These are phyloP conservation scores for Plasmodium adleri DNA, from an alignment of 169 alveolate genomes.

Conservation along the genomic window DNA sequence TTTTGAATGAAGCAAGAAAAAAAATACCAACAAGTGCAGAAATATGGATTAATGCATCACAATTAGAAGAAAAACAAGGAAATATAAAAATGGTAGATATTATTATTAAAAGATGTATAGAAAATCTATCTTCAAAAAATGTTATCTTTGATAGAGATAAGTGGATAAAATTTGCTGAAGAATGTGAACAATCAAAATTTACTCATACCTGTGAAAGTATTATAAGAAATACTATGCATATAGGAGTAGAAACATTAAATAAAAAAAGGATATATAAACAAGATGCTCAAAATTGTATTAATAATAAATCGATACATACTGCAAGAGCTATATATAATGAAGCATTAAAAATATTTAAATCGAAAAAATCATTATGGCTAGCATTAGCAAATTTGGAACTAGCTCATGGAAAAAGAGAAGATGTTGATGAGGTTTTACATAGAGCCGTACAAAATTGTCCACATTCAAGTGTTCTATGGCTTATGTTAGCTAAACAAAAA, in stretches of 20 bases:
- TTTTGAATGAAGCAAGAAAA: conserved; percentile 97
- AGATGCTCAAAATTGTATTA: conserved; percentile 90
- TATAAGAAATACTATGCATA: conserved; percentile 85
- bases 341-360: conserved; percentile 89
- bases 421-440: conserved; percentile 88
- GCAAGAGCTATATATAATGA: conserved; percentile 91
- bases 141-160: conserved; percentile 88
- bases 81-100: conserved; percentile 87
- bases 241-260: conserved; percentile 84
- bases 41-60: conserved; percentile 97
- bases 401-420: conserved; percentile 91
- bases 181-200: conserved; percentile 90
- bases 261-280: conserved; percentile 84
- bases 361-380: conserved; percentile 92
- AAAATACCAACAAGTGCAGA: conserved; percentile 96
- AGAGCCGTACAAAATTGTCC: conserved; percentile 93
- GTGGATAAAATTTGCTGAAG: conserved; percentile 95
- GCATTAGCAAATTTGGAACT: conserved; percentile 97
- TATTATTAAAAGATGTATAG: conserved; percentile 91
- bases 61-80: conserved; percentile 96
- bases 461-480: conserved; percentile 93
- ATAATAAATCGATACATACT: conserved; percentile 86
- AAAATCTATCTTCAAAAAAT: conserved; percentile 87
- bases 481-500: conserved; percentile 93
- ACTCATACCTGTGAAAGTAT: conserved; percentile 93